Evolutionary conservation across 108 stramenopile genomes (phyloP), one percentile per base, ranked within the genome.

Genomic region (Poteriospumella lacustris): DNA sequence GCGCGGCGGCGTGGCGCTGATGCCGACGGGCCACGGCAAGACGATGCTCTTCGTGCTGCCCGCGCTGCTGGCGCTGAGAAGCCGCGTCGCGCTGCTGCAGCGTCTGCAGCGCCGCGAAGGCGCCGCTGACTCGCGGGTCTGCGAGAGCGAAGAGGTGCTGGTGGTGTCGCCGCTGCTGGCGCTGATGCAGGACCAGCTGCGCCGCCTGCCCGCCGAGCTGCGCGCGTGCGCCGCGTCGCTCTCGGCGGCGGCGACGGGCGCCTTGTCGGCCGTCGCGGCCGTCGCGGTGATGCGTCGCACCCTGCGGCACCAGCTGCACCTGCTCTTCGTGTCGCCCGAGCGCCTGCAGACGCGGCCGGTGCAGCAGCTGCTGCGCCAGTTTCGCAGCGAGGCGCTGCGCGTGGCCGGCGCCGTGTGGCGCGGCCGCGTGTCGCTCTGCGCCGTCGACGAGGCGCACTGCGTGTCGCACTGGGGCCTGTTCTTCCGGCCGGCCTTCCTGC

Each of bases 161-260:
- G 98, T 99, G 1, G 91, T 99, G 39, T 93, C 92, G 1, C 98
- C 98, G 0, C 84, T 99, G 75, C 88, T 99, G 31, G 92, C 96
- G 0, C 84, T 99, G 42, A 97, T 97, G 82, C 89, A 96, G 80
- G 96, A 97, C 88, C 97, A 99, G 89, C 85, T 89, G n/a, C 79
- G 15, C n/a, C 34, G 2, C 12, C 82, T 97, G 1, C 95, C 95
- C 9, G 90, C 91, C 0, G 78, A 89, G 40, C 68, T 73, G 76
- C 39, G n/a, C 38, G 81, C 47, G 19, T 52, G 75, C 79, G 33
- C 79, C 52, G 58, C 81, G 43, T 84, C 94, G 28, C 90, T 92
- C 43, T 92, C 92, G 33, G 91, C 91, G 29, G 91, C 89, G 0
- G 73, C 95, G n/a, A 90, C 87, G 26, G n/a, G 9, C 12, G 59